Conservation (phyloP, 306 rosid species). For the Cucurbita moschata region DNA sequence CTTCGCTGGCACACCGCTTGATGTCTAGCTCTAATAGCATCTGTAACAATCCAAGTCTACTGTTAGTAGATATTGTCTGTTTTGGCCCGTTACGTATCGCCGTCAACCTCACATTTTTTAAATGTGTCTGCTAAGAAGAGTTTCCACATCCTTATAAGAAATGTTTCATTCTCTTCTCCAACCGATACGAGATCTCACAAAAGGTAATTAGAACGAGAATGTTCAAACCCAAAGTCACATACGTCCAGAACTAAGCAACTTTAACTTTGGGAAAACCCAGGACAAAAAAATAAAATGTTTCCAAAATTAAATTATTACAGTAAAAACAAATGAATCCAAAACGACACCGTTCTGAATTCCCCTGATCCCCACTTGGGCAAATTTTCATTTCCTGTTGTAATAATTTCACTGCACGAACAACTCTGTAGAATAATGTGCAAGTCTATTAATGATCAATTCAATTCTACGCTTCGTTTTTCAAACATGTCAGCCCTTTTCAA, state of each 20-base stretch:
- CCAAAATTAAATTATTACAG: background rate
- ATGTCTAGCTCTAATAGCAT: too few species aligned
- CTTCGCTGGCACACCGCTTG: background rate
- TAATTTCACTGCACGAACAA: background rate
- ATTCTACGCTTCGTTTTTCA: background rate
- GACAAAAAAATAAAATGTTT: background rate
- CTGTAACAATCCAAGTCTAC: too few species aligned
- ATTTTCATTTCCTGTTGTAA: background rate
- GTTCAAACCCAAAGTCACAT: background rate
- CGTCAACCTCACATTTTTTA: too few species aligned
- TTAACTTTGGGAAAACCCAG: background rate
- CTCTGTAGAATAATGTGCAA: background rate
- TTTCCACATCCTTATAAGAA: too few species aligned
- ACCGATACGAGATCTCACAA: too few species aligned
- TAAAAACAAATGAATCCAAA: background rate
- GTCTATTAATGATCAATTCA: slow-evolving; percentile 4
- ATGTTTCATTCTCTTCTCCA: too few species aligned
- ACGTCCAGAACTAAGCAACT: background rate
- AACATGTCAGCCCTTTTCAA: background rate
- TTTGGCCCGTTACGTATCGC: background rate
- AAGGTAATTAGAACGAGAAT: background rate
- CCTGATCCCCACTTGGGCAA: background rate
- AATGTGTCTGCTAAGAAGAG: too few species aligned
- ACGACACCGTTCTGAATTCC: background rate
- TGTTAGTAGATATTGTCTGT: too few species aligned